phyloP scores from a whole-genome alignment of 306 rosid species.

The Morella rubra region DNA sequence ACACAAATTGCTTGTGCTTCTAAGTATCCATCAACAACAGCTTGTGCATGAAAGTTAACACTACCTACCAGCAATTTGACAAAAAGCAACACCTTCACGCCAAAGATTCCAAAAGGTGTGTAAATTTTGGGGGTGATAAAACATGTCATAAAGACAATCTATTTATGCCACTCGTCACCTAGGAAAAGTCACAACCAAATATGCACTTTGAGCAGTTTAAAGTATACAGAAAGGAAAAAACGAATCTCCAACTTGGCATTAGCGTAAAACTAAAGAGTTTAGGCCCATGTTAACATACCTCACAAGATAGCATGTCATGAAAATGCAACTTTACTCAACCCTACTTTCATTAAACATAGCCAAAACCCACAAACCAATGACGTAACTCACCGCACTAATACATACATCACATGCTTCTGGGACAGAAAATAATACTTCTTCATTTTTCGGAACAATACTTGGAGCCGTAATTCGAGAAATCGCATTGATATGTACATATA shows the following conservation, averaged over 20 bases:
- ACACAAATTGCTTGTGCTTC: not conserved
- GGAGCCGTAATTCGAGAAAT: not conserved
- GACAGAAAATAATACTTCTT: not conserved
- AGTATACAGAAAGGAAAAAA: not conserved
- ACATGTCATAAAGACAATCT: too few relatives aligned
- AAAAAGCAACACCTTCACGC: not conserved
- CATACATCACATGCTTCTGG: not conserved
- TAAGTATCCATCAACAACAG: not conserved
- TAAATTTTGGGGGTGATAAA: not conserved
- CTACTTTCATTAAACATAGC: not conserved
- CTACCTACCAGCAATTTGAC: not conserved
- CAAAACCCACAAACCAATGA: not conserved
- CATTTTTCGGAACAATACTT: not conserved
- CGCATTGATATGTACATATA: not conserved
- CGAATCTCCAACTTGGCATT: not conserved
- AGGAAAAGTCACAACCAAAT: not conserved
- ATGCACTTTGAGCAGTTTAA: not conserved
- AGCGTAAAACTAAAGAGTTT: not conserved
- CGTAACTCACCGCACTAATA: not conserved
- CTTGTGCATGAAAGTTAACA: not conserved
- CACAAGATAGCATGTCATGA: not conserved
- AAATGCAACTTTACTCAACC: not conserved
- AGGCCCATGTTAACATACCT: not conserved
- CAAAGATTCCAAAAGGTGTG: not conserved
- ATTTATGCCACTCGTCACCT: not conserved